Evolutionary conservation across 2,329 filamentous ascomycete species (phyloP).

Genomic region (Nemania sp.): DNA sequence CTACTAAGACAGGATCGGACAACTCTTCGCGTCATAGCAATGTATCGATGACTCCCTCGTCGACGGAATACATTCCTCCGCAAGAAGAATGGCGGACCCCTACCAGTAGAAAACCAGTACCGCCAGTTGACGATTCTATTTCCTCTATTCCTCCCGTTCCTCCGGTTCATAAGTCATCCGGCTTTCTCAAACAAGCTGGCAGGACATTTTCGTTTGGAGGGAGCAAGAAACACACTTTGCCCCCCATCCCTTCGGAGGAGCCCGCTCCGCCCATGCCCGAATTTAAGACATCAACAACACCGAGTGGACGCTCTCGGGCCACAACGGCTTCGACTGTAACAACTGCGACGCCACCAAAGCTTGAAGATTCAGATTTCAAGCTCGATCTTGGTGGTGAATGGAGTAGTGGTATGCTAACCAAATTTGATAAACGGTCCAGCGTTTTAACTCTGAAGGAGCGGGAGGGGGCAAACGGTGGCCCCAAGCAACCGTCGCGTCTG

Average conservation of each 20-base stretch:
- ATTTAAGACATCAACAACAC: constrained; percentile 31
- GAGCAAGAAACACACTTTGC: constrained; percentile 52
- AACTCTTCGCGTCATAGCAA: constrained; percentile 65
- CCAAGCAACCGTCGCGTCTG: constrained; percentile 51
- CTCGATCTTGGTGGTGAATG: constrained; percentile 63
- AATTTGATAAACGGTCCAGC: constrained; percentile 60
- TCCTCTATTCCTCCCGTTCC: constrained; percentile 39
- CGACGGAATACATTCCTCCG: constrained; percentile 47
- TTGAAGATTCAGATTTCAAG: constrained; percentile 49
- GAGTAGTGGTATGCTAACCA: constrained; percentile 57
- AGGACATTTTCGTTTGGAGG: constrained; percentile 64
- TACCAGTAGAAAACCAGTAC: constrained; percentile 44
- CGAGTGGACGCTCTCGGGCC: constrained; percentile 48
- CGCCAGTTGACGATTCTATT: constrained; percentile 42
- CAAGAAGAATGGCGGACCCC: constrained; percentile 47
- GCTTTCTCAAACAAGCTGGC: constrained; percentile 59
- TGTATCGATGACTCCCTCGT: constrained; percentile 63
- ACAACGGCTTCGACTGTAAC: constrained; percentile 58
- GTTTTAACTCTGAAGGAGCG: constrained; percentile 51
- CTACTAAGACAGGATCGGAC: constrained; percentile 62
- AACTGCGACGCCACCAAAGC: constrained; percentile 55
- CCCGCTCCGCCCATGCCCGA: constrained; percentile 45
- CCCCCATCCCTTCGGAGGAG: constrained; percentile 43
- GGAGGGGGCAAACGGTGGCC: constrained; percentile 50
- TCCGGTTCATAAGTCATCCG: constrained; percentile 51